Conservation (phyloP, 257 asterid species). For the Perilla frutescens region DNA sequence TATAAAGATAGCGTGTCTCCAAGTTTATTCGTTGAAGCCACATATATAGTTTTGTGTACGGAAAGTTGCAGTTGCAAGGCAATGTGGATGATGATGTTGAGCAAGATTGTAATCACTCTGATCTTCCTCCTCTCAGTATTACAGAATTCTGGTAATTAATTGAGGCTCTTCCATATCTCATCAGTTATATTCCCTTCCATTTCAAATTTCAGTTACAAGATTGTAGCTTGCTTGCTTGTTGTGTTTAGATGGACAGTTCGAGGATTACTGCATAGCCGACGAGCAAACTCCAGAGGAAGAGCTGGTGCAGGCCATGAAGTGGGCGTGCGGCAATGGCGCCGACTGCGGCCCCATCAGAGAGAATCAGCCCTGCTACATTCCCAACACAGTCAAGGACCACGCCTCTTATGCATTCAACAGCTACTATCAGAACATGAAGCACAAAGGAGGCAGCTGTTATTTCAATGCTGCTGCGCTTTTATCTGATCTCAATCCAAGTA, state of each 20-base stretch:
- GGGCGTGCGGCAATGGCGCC: slow-evolving; percentile 90
- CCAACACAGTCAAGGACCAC: slow-evolving; percentile 64
- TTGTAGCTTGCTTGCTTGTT: not conserved
- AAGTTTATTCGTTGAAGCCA: slow-evolving; percentile 16
- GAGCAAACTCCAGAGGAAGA: slow-evolving; percentile 71
- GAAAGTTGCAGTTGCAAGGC: slow-evolving; percentile 15
- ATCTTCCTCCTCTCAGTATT: slow-evolving; percentile 43
- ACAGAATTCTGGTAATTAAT: slow-evolving; percentile 48
- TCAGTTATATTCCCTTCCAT: no score
- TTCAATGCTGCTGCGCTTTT: slow-evolving; percentile 79
- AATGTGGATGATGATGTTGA: slow-evolving; percentile 16
- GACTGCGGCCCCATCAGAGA: slow-evolving; percentile 60
- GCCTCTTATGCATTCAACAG: slow-evolving; percentile 90
- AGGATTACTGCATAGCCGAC: slow-evolving; percentile 85
- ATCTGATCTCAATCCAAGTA: slow-evolving; percentile 76
- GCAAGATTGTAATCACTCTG: slow-evolving; percentile 44
- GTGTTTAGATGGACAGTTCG: slow-evolving; percentile 61
- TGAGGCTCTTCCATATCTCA: no score
- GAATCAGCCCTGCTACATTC: slow-evolving; percentile 52
- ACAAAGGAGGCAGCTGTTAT: slow-evolving; percentile 73
- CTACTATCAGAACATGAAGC: slow-evolving; percentile 77
- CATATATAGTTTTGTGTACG: not conserved
- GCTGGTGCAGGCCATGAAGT: slow-evolving; percentile 57
- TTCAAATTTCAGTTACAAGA: no score
- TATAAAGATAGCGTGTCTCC: slow-evolving; percentile 16